These are phyloP conservation scores for Aspergillus alliaceus DNA, from an alignment of 2,329 filamentous ascomycete genomes.

Conservation along the genomic window DNA sequence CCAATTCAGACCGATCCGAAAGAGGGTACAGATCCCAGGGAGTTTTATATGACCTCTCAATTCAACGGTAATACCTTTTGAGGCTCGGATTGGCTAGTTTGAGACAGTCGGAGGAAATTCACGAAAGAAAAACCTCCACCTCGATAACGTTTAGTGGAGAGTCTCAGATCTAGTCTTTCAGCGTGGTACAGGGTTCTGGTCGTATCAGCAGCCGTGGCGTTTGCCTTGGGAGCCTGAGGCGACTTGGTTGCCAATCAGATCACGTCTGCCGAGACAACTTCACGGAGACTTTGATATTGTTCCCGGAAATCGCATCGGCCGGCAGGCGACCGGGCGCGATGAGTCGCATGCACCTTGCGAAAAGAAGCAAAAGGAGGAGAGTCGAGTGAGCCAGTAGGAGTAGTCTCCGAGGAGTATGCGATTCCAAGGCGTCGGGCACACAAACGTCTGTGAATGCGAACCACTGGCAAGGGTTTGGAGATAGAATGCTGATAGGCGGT, in stretches of 20 bases:
- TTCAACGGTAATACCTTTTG: constrained; percentile 12
- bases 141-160: constrained; percentile 24
- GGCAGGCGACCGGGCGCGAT: constrained; percentile 1
- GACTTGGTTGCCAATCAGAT: constrained; percentile 21
- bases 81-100: constrained; percentile 8
- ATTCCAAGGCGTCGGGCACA: constrained; percentile 25
- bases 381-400: neutral
- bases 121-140: constrained; percentile 10
- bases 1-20: constrained; percentile 11
- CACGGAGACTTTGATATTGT: constrained; percentile 3
- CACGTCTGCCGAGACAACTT: constrained; percentile 2
- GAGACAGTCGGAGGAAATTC: constrained; percentile 8
- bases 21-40: constrained; percentile 6
- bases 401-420: constrained; percentile 2
- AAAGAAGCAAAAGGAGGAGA: constrained; percentile 4
- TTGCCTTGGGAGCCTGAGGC: constrained; percentile 16
- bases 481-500: constrained; percentile 18
- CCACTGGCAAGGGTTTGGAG: constrained; percentile 3
- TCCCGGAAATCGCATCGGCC: constrained; percentile 7
- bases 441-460: constrained; percentile 13
- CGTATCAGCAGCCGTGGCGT: constrained; percentile 21
- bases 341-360: constrained; percentile 6
- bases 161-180: constrained; percentile 17
- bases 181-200: constrained; percentile 21
- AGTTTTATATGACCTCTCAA: constrained; percentile 8